Conservation (phyloP, 1,284 basidiomycete species). For the Ceratobasidium sp. region DNA sequence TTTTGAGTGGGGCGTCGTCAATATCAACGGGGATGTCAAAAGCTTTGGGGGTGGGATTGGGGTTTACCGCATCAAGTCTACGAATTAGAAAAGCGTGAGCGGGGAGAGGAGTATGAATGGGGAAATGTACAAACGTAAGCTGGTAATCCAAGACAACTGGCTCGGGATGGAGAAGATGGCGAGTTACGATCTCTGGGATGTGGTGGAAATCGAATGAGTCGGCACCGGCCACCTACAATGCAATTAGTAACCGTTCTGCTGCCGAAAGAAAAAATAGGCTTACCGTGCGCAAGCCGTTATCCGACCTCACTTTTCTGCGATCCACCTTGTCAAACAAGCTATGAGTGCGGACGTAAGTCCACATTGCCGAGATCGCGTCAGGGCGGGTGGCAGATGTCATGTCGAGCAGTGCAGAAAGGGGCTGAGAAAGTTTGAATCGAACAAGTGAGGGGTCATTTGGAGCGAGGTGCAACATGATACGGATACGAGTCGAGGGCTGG, state of each 20-base stretch:
- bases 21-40: slow-evolving; percentile 91
- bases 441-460: slow-evolving; percentile 77
- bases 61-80: slow-evolving; percentile 51
- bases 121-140: slow-evolving; percentile 22
- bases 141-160: slow-evolving; percentile 70
- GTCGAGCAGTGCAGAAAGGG: slow-evolving; percentile 78
- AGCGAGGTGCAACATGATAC: slow-evolving; percentile 76
- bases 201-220: slow-evolving; percentile 78
- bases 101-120: slow-evolving; percentile 32
- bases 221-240: slow-evolving; percentile 65
- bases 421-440: slow-evolving; percentile 80
- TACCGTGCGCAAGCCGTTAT: slow-evolving; percentile 73
- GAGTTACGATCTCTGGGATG: slow-evolving; percentile 85
- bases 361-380: slow-evolving; percentile 82
- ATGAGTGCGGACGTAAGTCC: slow-evolving; percentile 91
- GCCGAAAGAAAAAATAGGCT: slow-evolving; percentile 41
- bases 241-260: neutral
- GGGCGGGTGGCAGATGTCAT: slow-evolving; percentile 87
- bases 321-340: slow-evolving; percentile 92
- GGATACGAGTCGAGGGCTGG: slow-evolving; percentile 67
- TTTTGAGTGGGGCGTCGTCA: slow-evolving; percentile 80
- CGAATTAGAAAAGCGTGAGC: neutral
- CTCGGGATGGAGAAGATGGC: slow-evolving; percentile 77
- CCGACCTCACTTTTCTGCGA: slow-evolving; percentile 75
- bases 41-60: slow-evolving; percentile 54